A percentile compares a stretch with the other conserved stretches of the same genome.
phyloP scores from a whole-genome alignment of 2,329 filamentous ascomycete genomes.

The Colletotrichum somersetense region DNA sequence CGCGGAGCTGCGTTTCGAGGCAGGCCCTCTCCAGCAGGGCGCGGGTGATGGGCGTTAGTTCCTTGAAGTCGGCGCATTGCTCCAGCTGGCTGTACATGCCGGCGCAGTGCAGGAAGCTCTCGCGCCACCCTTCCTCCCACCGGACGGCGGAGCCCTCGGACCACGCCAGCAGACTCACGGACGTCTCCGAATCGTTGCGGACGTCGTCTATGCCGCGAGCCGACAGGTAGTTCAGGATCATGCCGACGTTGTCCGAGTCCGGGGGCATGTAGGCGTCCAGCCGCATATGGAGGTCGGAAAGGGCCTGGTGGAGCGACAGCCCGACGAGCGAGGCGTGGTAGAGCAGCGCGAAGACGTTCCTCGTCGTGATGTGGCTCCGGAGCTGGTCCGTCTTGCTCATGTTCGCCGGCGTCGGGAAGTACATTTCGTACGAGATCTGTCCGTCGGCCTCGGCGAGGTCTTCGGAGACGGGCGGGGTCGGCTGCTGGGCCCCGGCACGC shows the following conservation, averaged over 20 bases:
- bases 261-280: slow-evolving; percentile 70
- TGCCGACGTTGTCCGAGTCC: slow-evolving; percentile 67
- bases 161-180: slow-evolving; percentile 74
- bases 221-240: slow-evolving; percentile 72
- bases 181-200: slow-evolving; percentile 69
- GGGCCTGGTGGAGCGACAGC: slow-evolving; percentile 71
- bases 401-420: slow-evolving; percentile 69
- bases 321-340: slow-evolving; percentile 76
- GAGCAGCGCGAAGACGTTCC: slow-evolving; percentile 76
- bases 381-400: slow-evolving; percentile 62
- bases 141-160: slow-evolving; percentile 71
- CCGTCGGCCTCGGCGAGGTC: slow-evolving; percentile 62
- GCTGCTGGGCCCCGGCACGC: slow-evolving; percentile 49
- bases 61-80: slow-evolving; percentile 66
- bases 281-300: slow-evolving; percentile 72
- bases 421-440: slow-evolving; percentile 72
- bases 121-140: slow-evolving; percentile 76
- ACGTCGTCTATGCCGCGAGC: slow-evolving; percentile 73
- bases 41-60: slow-evolving; percentile 71
- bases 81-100: slow-evolving; percentile 72
- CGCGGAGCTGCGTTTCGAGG: slow-evolving; percentile 71
- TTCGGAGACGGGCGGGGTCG: slow-evolving; percentile 61
- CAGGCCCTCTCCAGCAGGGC: slow-evolving; percentile 72
- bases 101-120: slow-evolving; percentile 75
- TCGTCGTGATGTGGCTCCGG: slow-evolving; percentile 73